These are phyloP conservation scores for Heimioporus sp. DNA, from an alignment of 768 basidiomycete genomes.

Conservation along the genomic window DNA sequence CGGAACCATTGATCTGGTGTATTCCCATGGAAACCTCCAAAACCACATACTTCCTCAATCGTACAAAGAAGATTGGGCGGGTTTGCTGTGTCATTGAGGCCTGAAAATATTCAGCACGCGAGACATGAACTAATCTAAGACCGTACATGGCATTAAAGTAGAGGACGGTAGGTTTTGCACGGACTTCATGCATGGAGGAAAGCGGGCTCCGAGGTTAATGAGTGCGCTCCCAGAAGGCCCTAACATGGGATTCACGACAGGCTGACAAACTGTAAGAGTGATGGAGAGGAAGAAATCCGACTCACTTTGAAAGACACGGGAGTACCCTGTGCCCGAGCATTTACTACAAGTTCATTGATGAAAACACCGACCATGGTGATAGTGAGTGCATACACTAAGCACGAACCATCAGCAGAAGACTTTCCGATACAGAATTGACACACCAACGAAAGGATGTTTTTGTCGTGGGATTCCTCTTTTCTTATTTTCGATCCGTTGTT, in stretches of 20 bases:
- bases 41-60: conserved; percentile 83
- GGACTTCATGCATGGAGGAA: conserved; percentile 88
- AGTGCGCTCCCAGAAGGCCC: conserved; percentile 85
- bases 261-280: conserved; percentile 40
- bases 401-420: neutral
- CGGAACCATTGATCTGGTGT: conserved; percentile 58
- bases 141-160: conserved; percentile 58
- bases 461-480: conserved; percentile 83
- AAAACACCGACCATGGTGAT: conserved; percentile 69
- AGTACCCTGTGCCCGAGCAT: conserved; percentile 71
- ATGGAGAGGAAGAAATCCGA: neutral
- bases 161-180: conserved; percentile 55
- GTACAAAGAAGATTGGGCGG: conserved; percentile 69
- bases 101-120: conserved; percentile 33
- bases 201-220: conserved; percentile 87
- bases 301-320: conserved; percentile 82
- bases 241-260: conserved; percentile 84
- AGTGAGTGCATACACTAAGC: conserved; percentile 61
- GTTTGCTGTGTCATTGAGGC: conserved; percentile 83
- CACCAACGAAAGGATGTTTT: conserved; percentile 74
- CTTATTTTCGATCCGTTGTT: conserved; percentile 87
- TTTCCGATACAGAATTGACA: conserved; percentile 17
- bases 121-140: conserved; percentile 2
- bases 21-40: conserved; percentile 62
- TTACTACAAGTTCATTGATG: conserved; percentile 83